Conservation (phyloP, 805 yeast genomes). For the Saccharomycopsis fibuligera region DNA sequence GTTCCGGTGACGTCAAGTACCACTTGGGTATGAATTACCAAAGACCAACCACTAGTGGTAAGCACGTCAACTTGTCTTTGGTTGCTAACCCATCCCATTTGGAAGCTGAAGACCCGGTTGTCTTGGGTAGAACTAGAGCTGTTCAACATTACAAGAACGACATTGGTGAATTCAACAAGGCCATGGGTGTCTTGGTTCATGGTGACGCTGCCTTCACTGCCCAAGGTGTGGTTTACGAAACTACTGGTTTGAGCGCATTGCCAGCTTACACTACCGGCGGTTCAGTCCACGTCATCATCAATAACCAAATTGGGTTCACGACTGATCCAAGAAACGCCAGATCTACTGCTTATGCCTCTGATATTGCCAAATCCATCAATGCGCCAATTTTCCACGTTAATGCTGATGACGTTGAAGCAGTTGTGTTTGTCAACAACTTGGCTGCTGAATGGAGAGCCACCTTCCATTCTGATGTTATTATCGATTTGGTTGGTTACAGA, state of each 20-base stretch:
- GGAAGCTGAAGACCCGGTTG: constrained; percentile 99
- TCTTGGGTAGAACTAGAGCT: constrained; percentile 95
- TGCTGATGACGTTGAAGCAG: constrained; percentile 95
- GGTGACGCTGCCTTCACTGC: constrained; percentile 99
- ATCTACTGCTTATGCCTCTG: constrained; percentile 97
- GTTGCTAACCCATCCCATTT: constrained; percentile 99
- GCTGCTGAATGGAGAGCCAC: constrained; percentile 99
- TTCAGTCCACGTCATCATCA: constrained; percentile 90
- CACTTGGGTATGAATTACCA: constrained; percentile 99
- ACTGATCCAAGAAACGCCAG: constrained; percentile 97
- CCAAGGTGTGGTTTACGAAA: constrained; percentile 98
- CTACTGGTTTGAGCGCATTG: constrained; percentile 87
- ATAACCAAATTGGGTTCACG: constrained; percentile 99
- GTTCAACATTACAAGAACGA: constrained; percentile 88
- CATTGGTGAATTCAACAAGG: constrained; percentile 74
- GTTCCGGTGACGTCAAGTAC: constrained; percentile 98
- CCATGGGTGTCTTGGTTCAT: constrained; percentile 87
- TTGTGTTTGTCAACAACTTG: constrained; percentile 82
- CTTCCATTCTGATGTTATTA: constrained; percentile 92
- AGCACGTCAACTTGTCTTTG: constrained; percentile 86
- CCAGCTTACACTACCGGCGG: constrained; percentile 99
- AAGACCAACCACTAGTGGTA: constrained; percentile 98
- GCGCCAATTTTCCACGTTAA: constrained; percentile 99
- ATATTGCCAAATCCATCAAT: constrained; percentile 91
- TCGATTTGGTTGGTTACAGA: constrained; percentile 97